Conservation (phyloP, 2,329 filamentous ascomycete species). For the Colletotrichum sp. region DNA sequence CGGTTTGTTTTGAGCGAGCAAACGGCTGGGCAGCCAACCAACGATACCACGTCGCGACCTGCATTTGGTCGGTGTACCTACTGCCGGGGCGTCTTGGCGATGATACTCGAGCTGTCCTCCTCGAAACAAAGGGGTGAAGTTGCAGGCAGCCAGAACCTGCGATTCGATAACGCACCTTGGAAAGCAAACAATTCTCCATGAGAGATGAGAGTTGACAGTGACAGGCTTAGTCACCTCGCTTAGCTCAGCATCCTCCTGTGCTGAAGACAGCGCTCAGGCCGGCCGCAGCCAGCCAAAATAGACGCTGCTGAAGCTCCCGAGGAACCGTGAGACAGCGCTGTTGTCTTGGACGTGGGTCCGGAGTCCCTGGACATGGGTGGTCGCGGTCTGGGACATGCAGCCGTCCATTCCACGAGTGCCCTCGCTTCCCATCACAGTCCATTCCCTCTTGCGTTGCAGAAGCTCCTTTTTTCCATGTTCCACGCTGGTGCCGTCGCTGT, state of each 20-base stretch:
- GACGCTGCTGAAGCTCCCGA: not conserved
- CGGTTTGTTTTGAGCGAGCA: not conserved
- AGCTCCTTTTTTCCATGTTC: not conserved
- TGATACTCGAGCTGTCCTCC: not conserved
- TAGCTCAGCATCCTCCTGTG: not conserved
- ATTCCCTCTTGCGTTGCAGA: not conserved
- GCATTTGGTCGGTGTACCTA: not conserved
- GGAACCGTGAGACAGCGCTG: not conserved
- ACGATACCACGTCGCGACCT: not conserved
- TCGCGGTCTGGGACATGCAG: conserved; percentile 4
- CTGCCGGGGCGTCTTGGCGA: not conserved
- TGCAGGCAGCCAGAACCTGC: not conserved
- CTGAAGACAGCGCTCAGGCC: not conserved
- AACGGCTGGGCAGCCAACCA: not conserved
- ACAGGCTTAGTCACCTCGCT: not conserved
- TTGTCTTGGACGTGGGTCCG: not conserved
- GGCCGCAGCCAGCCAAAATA: not conserved
- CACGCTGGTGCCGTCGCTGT: not conserved
- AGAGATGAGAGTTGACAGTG: not conserved
- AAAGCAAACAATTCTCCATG: not conserved
- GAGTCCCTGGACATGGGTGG: not conserved
- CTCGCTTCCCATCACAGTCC: not conserved
- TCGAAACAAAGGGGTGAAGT: not conserved
- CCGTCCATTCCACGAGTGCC: not conserved
- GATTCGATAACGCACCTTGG: not conserved